Conservation (phyloP, 2,329 filamentous ascomycete species). For the Curvularia sp. region DNA sequence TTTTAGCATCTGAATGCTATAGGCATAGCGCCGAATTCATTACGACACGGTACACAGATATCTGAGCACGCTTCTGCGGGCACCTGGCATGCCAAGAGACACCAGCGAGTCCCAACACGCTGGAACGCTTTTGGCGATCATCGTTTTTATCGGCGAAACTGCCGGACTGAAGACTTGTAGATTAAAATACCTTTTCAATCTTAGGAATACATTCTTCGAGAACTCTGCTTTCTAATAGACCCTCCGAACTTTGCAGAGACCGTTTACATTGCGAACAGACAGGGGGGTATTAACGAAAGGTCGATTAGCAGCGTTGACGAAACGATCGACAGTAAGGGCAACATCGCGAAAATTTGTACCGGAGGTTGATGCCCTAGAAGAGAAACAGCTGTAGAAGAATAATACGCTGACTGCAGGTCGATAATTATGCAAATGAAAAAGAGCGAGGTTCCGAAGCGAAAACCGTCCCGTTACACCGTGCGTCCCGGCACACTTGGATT, state of each 20-base stretch:
- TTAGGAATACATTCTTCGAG: neutral
- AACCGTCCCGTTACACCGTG: too few relatives aligned
- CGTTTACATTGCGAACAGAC: neutral
- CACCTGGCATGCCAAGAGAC: neutral
- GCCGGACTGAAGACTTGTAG: neutral
- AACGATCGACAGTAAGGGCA: conserved; percentile 6
- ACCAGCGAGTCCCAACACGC: neutral
- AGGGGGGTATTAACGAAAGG: conserved; percentile 5
- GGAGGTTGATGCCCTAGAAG: conserved; percentile 2
- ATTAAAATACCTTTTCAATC: neutral
- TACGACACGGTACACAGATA: neutral
- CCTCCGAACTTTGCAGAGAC: conserved; percentile 4
- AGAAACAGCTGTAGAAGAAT: neutral
- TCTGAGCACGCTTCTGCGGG: conserved; percentile 2
- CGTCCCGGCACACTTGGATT: too few relatives aligned
- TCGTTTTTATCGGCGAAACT: conserved; percentile 4
- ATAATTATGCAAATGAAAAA: conserved; percentile 1
- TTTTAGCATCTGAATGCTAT: neutral
- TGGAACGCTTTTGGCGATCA: conserved; percentile 8
- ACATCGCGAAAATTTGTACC: conserved; percentile 3
- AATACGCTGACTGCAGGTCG: neutral
- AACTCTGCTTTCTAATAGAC: conserved; percentile 4
- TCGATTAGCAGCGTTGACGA: conserved; percentile 5
- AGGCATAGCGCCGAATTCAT: conserved; percentile 6
- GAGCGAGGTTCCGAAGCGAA: neutral